Percentiles rank a stretch among this genome's conserved stretches.
Conservation (phyloP, 2,329 filamentous ascomycete genomes). For the Pleomassaria siparia region DNA sequence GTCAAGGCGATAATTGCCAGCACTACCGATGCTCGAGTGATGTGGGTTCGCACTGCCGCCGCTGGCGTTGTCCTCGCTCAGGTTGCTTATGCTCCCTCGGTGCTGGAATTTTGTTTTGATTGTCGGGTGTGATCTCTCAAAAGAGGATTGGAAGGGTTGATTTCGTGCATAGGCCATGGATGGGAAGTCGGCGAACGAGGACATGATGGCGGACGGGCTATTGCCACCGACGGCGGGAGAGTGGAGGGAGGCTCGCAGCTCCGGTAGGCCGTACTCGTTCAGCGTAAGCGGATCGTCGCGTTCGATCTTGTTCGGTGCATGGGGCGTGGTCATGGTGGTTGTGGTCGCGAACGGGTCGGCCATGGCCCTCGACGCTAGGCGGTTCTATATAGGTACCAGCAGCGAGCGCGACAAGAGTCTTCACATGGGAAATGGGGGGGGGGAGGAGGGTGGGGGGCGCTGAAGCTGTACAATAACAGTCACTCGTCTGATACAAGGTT, state of each 20-base stretch:
- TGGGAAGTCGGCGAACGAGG: slow-evolving; percentile 35
- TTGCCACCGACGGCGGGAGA: slow-evolving; percentile 14
- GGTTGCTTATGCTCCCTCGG: slow-evolving; percentile 31
- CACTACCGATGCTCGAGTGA: slow-evolving; percentile 37
- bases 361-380: slow-evolving; percentile 28
- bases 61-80: slow-evolving; percentile 37
- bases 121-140: slow-evolving; percentile 15
- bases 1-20: slow-evolving; percentile 28
- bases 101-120: slow-evolving; percentile 29
- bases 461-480: neutral
- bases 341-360: slow-evolving; percentile 30
- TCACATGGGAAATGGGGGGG: slow-evolving; percentile 25
- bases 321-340: slow-evolving; percentile 33
- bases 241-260: slow-evolving; percentile 29
- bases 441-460: neutral
- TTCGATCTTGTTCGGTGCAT: slow-evolving; percentile 25
- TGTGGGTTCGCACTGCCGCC: slow-evolving; percentile 28
- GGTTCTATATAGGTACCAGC: slow-evolving; percentile 22
- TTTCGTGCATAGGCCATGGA: slow-evolving; percentile 25
- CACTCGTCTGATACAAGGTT: neutral
- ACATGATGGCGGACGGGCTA: slow-evolving; percentile 31
- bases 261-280: slow-evolving; percentile 38
- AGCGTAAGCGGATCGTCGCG: slow-evolving; percentile 39
- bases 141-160: slow-evolving; percentile 21
- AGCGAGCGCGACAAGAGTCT: slow-evolving; percentile 11